Conservation (phyloP, 768 basidiomycete species). For the Xerocomus spinulosus region DNA sequence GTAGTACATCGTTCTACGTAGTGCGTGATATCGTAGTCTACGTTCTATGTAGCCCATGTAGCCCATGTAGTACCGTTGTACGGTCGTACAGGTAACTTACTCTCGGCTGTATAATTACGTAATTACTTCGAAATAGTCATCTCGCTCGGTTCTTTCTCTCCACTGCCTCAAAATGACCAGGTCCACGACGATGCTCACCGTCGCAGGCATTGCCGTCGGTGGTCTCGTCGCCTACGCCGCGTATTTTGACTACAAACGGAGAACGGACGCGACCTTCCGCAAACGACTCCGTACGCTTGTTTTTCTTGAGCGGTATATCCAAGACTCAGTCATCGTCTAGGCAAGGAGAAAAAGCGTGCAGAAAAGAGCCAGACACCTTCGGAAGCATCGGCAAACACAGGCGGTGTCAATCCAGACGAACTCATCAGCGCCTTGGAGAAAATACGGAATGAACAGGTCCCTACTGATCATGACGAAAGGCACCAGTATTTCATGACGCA, state of each 20-base stretch:
- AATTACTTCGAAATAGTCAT: conserved; percentile 13
- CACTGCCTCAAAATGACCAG: conserved; percentile 22
- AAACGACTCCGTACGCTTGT: conserved; percentile 72
- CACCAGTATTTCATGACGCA: conserved; percentile 92
- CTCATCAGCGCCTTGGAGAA: conserved; percentile 60
- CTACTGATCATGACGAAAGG: conserved; percentile 65
- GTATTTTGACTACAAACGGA: conserved; percentile 93
- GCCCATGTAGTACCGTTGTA: too few relatives aligned
- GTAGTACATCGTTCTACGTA: too few relatives aligned
- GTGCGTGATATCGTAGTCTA: too few relatives aligned
- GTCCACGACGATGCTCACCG: conserved; percentile 38
- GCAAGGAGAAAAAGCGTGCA: conserved; percentile 89
- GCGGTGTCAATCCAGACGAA: conserved; percentile 44
- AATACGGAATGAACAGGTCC: conserved; percentile 65
- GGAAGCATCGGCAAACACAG: conserved; percentile 23
- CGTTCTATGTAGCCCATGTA: too few relatives aligned
- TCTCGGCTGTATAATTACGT: too few relatives aligned
- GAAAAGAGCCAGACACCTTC: conserved; percentile 58
- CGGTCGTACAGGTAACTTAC: too few relatives aligned
- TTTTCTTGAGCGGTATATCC: not conserved
- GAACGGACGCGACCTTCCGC: conserved; percentile 84
- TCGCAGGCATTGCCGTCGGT: conserved; percentile 47
- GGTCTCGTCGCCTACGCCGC: conserved; percentile 72
- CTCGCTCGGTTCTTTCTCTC: conserved; percentile 14
- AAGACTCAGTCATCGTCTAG: conserved; percentile 37